Base-by-base conservation (phyloP, 176 grass and related monocot species). In the Zea luxurians region DNA sequence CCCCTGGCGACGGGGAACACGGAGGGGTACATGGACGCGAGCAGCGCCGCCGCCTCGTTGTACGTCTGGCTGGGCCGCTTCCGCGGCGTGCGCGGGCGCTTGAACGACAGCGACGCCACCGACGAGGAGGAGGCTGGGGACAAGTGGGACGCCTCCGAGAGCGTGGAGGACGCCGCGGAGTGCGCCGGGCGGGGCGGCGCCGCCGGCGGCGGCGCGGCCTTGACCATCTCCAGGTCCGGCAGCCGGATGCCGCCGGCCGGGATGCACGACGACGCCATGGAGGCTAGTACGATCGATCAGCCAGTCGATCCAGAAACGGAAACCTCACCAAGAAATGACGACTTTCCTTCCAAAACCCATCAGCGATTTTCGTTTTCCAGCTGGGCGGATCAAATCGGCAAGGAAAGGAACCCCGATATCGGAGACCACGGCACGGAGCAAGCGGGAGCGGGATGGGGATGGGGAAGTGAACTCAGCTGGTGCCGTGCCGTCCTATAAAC, bases 1-100 rank as follows among this genome's bases (percentile, higher is more conserved):
- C 57, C 44, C 52, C 12, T 83, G 10, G 77, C 70, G 74, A 48
- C 73, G 58, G 83, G 64, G 86, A 97, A 97, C 74, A 97, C 88
- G 64, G 74, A 87, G 4, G 94, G 94, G 82, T 93, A 91, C 84
- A 93, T 74, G 78, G 91, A 82, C 42, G 94, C 92, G 53, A 97
- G 91, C 52, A 97, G 87, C 62, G 91, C 91, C 57, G 94, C 91
- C 13, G 94, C 94, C 77, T 92, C 91, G 70, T 97, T 93, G 91
- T 93, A 97, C 21, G 87, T 97, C 83, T 97, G 91, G 89, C 90
- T 93, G 15, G 87, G 91, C 36, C 94, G 62, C 73, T 97, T 97
- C 59, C 94, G 57, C 10, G 94, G 91, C 40, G 91, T 87, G 46
- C 94, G 91, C 53, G 85, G 71, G 72, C 84, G 88, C 81, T 97